Conservation (phyloP, 306 rosid species). For the Heteromeles arbutifolia region DNA sequence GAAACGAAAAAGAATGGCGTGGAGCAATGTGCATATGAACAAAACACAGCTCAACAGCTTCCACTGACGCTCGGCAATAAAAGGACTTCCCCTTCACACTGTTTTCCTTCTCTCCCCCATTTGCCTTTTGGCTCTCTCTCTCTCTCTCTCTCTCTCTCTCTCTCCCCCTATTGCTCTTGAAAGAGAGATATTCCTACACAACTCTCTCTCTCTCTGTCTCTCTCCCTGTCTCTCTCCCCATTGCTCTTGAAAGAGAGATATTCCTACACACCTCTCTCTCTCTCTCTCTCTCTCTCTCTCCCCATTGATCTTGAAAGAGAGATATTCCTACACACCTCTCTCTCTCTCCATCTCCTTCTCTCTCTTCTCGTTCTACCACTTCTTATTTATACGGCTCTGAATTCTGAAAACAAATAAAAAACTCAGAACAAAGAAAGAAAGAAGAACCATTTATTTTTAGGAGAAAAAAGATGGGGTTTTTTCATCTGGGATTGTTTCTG, state of each 20-base stretch:
- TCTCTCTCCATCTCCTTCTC: neutral
- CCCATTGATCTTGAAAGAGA: too few relatives aligned
- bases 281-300: constrained; percentile 15
- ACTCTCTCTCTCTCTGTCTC: constrained; percentile 1
- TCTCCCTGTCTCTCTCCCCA: neutral
- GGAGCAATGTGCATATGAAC: constrained; percentile 35
- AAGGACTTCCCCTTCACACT: constrained; percentile 27
- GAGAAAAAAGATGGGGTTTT: constrained; percentile 32
- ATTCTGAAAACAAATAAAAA: neutral
- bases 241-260: constrained; percentile 8
- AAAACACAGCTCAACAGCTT: constrained; percentile 38
- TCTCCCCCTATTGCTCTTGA: constrained; percentile 1
- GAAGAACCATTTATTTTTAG: constrained; percentile 10
- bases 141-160: neutral
- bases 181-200: neutral
- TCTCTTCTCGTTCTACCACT: constrained; percentile 2
- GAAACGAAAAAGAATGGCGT: neutral
- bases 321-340: too few relatives aligned
- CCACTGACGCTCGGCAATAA: constrained; percentile 34
- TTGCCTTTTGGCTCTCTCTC: constrained; percentile 22
- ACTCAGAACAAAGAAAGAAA: neutral
- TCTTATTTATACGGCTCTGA: neutral
- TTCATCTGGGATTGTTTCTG: constrained; percentile 13
- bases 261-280: constrained; percentile 7
- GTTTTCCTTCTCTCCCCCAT: constrained; percentile 16